phyloP scores from a whole-genome alignment of 352 stramenopile genomes.

The Phytophthora kernoviae region DNA sequence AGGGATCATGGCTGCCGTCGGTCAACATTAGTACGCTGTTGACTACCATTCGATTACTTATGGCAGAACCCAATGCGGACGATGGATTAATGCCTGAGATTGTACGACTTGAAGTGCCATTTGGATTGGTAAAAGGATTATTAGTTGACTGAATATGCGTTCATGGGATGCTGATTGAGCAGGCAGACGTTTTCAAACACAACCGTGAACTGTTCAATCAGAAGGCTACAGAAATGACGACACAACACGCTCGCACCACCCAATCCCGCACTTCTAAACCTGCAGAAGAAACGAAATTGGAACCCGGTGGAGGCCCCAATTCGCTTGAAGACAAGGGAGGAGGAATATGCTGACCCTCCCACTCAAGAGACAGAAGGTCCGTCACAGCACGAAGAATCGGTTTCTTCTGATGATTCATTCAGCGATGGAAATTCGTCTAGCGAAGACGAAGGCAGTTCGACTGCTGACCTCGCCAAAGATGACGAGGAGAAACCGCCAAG shows the following conservation, averaged over 20 bases:
- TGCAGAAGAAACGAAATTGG: slow-evolving; percentile 1
- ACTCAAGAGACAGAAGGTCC: slow-evolving; percentile 19
- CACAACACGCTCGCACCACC: slow-evolving; percentile 43
- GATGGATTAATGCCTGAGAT: slow-evolving; percentile 92
- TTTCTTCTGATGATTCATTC: slow-evolving; percentile 45
- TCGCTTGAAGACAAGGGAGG: slow-evolving; percentile 6
- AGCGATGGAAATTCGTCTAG: slow-evolving; percentile 49
- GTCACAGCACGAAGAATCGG: slow-evolving; percentile 16
- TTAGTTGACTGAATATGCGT: neutral
- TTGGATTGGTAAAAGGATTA: neutral
- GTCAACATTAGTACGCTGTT: slow-evolving; percentile 92
- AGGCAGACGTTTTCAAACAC: slow-evolving; percentile 84
- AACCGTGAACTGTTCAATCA: slow-evolving; percentile 71
- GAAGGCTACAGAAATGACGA: slow-evolving; percentile 68
- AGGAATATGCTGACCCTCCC: slow-evolving; percentile 6
- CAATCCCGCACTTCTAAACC: slow-evolving; percentile 11
- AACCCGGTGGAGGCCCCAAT: neutral
- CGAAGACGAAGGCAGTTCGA: slow-evolving; percentile 34
- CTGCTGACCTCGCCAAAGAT: slow-evolving; percentile 8
- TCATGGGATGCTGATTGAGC: neutral
- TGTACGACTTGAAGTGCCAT: slow-evolving; percentile 31
- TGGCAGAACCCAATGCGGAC: slow-evolving; percentile 91
- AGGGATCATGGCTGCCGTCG: slow-evolving; percentile 91
- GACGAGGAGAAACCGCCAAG: slow-evolving; percentile 8
- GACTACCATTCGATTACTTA: slow-evolving; percentile 90